These are phyloP conservation scores for Cordyceps pruinosa DNA, from an alignment of 2,329 filamentous ascomycete genomes.

Conservation along the genomic window DNA sequence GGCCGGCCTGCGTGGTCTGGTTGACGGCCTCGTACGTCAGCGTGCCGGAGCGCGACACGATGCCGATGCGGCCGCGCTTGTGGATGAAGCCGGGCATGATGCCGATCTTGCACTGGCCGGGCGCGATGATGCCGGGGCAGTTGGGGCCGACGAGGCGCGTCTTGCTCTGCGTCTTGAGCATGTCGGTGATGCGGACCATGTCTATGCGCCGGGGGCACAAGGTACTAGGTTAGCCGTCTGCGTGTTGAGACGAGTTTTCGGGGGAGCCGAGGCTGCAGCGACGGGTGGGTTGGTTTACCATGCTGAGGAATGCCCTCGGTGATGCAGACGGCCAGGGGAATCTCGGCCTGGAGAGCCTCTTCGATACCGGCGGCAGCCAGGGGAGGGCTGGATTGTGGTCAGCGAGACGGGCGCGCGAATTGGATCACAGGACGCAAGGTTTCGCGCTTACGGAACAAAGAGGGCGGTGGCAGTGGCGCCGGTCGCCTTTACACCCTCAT, in stretches of 20 bases:
- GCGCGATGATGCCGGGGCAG: conserved; percentile 94
- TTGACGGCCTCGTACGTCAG: conserved; percentile 99
- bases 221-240: neutral
- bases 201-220: conserved; percentile 46
- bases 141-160: conserved; percentile 95
- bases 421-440: neutral
- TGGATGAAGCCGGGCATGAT: conserved; percentile 99
- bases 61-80: conserved; percentile 97
- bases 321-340: conserved; percentile 93
- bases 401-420: conserved; percentile 3
- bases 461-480: conserved; percentile 88
- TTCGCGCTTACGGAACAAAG: conserved; percentile 74
- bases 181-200: conserved; percentile 98
- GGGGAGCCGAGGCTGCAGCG: neutral
- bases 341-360: conserved; percentile 88
- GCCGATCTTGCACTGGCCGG: conserved; percentile 98
- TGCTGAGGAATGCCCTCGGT: conserved; percentile 98
- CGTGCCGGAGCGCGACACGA: conserved; percentile 96
- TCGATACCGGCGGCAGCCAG: conserved; percentile 92
- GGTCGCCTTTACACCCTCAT: conserved; percentile 81
- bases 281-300: conserved; percentile 48
- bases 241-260: neutral
- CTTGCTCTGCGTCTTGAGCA: conserved; percentile 96
- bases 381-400: conserved; percentile 56
- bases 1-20: conserved; percentile 94